Percentiles rank a stretch among this genome's conserved stretches.
These are phyloP conservation scores for Coemansia sp. DNA, from an alignment of 192 early-diverging fungal species.

Conservation along the genomic window DNA sequence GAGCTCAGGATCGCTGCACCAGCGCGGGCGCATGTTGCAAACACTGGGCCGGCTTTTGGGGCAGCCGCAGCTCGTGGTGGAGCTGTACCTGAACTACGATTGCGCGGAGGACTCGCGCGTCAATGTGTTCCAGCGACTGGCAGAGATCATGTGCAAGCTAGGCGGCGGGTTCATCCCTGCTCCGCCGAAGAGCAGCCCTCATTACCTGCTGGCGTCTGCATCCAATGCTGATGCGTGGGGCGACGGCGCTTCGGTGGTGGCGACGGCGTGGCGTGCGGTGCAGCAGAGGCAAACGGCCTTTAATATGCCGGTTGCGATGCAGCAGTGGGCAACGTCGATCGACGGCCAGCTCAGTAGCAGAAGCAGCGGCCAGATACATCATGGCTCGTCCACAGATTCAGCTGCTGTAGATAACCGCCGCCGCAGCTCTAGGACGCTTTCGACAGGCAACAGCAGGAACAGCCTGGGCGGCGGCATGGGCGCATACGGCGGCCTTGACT, in stretches of 20 bases:
- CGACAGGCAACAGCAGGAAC: slow-evolving; percentile 10
- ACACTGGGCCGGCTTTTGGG: slow-evolving; percentile 65
- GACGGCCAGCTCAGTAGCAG: background rate
- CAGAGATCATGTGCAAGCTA: slow-evolving; percentile 52
- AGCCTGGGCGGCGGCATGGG: slow-evolving; percentile 5
- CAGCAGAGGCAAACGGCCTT: slow-evolving; percentile 48
- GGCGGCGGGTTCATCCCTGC: slow-evolving; percentile 20
- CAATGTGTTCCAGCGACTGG: slow-evolving; percentile 89
- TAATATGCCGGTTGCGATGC: slow-evolving; percentile 12
- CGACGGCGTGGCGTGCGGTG: slow-evolving; percentile 45
- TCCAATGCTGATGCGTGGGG: slow-evolving; percentile 15
- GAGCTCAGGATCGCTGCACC: slow-evolving; percentile 57
- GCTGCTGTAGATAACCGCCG: background rate
- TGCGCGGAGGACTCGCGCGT: slow-evolving; percentile 79
- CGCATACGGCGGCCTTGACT: slow-evolving; percentile 28
- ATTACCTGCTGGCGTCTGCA: slow-evolving; percentile 31
- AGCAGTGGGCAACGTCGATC: background rate
- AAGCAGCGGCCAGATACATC: background rate
- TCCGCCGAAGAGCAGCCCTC: slow-evolving; percentile 29
- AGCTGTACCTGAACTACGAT: slow-evolving; percentile 95
- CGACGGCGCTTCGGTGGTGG: slow-evolving; percentile 13
- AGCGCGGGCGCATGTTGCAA: slow-evolving; percentile 74
- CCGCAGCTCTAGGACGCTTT: slow-evolving; percentile 11
- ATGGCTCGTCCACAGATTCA: background rate
- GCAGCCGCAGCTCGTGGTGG: slow-evolving; percentile 79